Evolutionary conservation across 345 rosid species (phyloP).

Genomic region (Boechera divaricarpa): DNA sequence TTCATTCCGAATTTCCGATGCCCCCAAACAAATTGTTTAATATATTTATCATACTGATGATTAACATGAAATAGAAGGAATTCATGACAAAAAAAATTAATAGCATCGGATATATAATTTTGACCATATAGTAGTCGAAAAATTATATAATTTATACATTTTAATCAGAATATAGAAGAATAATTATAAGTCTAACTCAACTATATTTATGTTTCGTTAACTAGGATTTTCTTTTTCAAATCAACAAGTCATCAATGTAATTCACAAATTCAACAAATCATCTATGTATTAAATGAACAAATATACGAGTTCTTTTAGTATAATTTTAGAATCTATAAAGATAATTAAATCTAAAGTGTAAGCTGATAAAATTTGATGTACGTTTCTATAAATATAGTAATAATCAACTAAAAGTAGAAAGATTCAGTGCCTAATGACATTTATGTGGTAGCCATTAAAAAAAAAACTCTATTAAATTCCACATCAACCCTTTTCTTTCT

Average conservation of each 20-base stretch:
- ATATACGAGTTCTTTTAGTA: no score
- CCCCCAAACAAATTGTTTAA: background rate
- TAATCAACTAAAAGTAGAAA: slow-evolving; percentile 29
- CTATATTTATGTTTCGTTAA: background rate
- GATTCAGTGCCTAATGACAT: slow-evolving; percentile 35
- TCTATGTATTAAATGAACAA: no score
- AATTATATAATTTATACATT: no score
- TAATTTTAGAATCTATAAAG: background rate
- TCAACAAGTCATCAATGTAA: background rate
- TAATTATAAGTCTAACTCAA: no score
- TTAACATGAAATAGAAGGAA: background rate
- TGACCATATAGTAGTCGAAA: no score
- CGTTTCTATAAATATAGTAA: background rate
- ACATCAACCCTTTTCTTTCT: slow-evolving; percentile 25
- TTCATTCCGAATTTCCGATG: no score
- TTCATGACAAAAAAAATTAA: background rate
- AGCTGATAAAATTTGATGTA: background rate
- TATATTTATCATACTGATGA: background rate
- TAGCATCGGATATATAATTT: no score
- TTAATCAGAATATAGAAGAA: no score
- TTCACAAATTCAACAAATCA: background rate
- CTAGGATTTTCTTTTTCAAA: background rate
- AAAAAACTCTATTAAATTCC: slow-evolving; percentile 4
- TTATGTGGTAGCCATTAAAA: slow-evolving; percentile 23
- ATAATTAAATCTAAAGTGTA: background rate